A percentile compares a stretch with the other conserved stretches of the same genome.
Conservation (phyloP, 495 filamentous ascomycete genomes). For the Penicillium diatomitis region DNA sequence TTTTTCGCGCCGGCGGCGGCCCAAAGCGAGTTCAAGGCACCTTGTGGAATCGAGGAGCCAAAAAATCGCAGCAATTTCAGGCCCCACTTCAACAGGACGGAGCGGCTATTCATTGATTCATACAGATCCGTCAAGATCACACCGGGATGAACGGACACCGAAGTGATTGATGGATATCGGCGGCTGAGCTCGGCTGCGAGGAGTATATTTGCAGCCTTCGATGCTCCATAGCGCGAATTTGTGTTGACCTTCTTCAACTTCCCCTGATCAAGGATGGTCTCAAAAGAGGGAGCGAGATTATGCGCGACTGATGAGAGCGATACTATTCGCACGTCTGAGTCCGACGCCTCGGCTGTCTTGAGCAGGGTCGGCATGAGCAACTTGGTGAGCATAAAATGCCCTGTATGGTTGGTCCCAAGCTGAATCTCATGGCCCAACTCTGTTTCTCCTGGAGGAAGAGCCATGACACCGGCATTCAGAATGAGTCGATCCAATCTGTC, state of each 20-base stretch:
- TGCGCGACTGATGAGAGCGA: conserved; percentile 30
- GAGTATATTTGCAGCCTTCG: conserved; percentile 53
- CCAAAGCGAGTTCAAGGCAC: conserved; percentile 33
- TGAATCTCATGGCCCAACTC: conserved; percentile 45
- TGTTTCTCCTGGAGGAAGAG: conserved; percentile 29
- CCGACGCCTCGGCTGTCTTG: conserved; percentile 21
- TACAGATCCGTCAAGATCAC: conserved; percentile 27
- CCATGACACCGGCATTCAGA: conserved; percentile 57
- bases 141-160: conserved; percentile 41
- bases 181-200: conserved; percentile 40
- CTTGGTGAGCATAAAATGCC: conserved; percentile 51
- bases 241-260: conserved; percentile 29
- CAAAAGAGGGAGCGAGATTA: conserved; percentile 18
- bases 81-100: conserved; percentile 3
- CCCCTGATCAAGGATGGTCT: conserved; percentile 22
- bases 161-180: conserved; percentile 35
- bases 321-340: conserved; percentile 37
- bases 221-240: conserved; percentile 44
- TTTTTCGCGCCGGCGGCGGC: conserved; percentile 27
- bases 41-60: conserved; percentile 18
- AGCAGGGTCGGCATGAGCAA: conserved; percentile 24
- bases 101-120: conserved; percentile 5
- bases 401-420: conserved; percentile 49
- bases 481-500: conserved; percentile 54
- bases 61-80: conserved; percentile 6